Evolutionary conservation across 2,329 filamentous ascomycete species (phyloP), one percentile per base, ranked within the genome.

Genomic region (Fusarium transvaalense): DNA sequence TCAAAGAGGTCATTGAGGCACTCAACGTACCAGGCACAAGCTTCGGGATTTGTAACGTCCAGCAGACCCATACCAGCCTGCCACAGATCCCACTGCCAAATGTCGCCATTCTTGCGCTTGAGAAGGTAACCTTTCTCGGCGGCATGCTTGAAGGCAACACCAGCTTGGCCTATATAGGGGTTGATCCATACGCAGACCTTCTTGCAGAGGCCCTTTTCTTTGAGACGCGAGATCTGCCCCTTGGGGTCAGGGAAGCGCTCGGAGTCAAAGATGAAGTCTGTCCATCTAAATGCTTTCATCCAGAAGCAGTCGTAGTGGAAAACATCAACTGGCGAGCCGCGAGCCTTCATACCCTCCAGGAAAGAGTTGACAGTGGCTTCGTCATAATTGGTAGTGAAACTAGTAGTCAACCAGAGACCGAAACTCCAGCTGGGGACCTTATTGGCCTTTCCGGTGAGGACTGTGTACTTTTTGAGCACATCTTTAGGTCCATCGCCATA

Each of bases 271-370:
- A 89, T 84, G 68, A 93, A 92, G 76, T 92, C 90, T 61, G 89
- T 92, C 91, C 90, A 93, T 57, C 88, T 87, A 75, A 92, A 92
- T 3, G 88, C 89, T 65, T 89, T 89, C 83, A 93, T 89, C 90
- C 90, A 93, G 83, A 92, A 93, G 77, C 88, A 91, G 75, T 93
- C 91, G 68, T 91, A 93, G 76, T 93, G 91, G 77, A 93, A 92
- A 5, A 92, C 89, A 37, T 90, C 87, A 3, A 93, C 84, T 0
- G 89, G 88, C 17, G 90, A 90, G 45, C 86, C 84, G 3, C 89
- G 85, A 48, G 85, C 81, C 64, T 84, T 85, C 87, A 93, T 92
- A 13, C 89, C 89, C 69, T 91, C 86, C 23, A 92, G 83, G 77
- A 92, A 92, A 12, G 83, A 83, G 45, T 82, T 87, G 27, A 92